Percentiles rank a stretch among this genome's conserved stretches.
Evolutionary conservation across 306 rosid species (phyloP).

Genomic region (Canavalia ensiformis): DNA sequence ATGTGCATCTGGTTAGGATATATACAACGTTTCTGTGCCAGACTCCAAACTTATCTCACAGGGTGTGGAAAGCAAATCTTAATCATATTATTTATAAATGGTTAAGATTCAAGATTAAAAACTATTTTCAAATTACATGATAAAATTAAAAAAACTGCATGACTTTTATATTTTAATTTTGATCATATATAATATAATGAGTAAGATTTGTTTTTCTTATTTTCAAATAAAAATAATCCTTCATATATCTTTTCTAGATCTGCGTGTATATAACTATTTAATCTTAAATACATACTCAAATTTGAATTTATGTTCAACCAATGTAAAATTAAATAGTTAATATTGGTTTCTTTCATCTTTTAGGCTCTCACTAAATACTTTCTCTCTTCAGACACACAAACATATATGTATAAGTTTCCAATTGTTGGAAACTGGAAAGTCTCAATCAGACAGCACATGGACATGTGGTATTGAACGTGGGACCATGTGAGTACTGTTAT

Average conservation of each 20-base stretch:
- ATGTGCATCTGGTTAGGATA: slow-evolving; percentile 54
- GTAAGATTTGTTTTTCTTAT: not conserved
- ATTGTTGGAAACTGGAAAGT: slow-evolving; percentile 61
- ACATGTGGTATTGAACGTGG: slow-evolving; percentile 61
- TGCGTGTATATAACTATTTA: not conserved
- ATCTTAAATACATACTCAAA: not conserved
- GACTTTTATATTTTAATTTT: not conserved
- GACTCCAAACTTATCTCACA: not conserved
- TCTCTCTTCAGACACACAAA: too few species aligned
- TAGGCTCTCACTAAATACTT: too few species aligned
- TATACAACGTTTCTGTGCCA: slow-evolving; percentile 50
- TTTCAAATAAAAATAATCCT: too few species aligned
- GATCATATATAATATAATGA: too few species aligned
- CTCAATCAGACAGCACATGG: slow-evolving; percentile 76
- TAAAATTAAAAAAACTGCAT: not conserved
- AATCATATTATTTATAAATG: not conserved
- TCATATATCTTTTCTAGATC: too few species aligned
- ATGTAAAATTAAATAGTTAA: not conserved
- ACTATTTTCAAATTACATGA: too few species aligned
- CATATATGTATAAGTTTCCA: not conserved
- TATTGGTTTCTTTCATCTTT: not conserved
- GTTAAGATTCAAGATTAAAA: not conserved
- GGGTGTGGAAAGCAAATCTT: not conserved
- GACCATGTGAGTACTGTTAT: slow-evolving; percentile 73
- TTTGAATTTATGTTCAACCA: not conserved